phyloP scores from a whole-genome alignment of 495 filamentous ascomycete species.

The Penicillium salamii region DNA sequence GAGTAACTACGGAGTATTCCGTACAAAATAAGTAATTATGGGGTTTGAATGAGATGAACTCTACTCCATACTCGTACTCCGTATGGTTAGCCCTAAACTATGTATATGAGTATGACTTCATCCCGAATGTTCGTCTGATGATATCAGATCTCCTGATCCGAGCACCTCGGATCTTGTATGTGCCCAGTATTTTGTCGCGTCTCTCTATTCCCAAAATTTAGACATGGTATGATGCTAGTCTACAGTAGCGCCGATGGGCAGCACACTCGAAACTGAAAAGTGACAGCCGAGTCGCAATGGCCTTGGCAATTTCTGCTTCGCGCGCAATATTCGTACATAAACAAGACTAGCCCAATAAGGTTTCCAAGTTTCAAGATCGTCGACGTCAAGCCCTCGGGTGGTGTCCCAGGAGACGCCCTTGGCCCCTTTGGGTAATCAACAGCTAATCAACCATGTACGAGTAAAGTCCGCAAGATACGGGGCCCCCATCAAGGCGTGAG shows the following conservation, averaged over 20 bases:
- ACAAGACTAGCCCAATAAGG: constrained; percentile 7
- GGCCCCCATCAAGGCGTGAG: not conserved
- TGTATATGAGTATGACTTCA: not conserved
- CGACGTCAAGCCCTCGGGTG: constrained; percentile 5
- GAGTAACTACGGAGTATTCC: not conserved
- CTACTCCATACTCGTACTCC: not conserved
- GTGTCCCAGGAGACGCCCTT: constrained; percentile 7
- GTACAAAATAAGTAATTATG: not conserved
- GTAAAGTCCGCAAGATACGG: not conserved
- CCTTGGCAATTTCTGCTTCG: not conserved
- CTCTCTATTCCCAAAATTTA: not conserved
- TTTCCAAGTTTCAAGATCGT: constrained; percentile 9
- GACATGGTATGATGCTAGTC: not conserved
- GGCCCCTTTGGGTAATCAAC: not conserved
- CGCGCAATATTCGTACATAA: not conserved
- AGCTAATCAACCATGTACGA: too few relatives aligned
- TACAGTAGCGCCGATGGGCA: not conserved
- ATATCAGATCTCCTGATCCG: constrained; percentile 5
- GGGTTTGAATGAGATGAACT: not conserved
- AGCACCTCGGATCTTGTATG: not conserved
- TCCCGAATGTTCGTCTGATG: not conserved
- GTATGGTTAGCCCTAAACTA: not conserved
- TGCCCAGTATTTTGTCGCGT: not conserved
- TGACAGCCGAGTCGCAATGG: not conserved
- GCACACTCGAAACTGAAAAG: not conserved